Evolutionary conservation across 805 yeast genomes (phyloP).

Genomic region (Brettanomyces naardenensis): DNA sequence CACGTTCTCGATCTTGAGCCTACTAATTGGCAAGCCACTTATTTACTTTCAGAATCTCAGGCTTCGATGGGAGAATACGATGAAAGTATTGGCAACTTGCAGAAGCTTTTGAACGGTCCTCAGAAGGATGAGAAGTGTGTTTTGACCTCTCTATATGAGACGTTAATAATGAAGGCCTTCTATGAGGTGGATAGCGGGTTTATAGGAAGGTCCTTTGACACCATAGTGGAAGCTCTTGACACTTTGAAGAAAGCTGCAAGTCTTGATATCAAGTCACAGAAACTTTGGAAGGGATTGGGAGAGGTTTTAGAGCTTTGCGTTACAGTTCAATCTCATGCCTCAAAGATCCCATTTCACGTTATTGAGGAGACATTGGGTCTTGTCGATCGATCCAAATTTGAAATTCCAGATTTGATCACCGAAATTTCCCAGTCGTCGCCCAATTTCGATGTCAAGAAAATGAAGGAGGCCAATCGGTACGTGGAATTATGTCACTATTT

Average conservation of each 20-base stretch:
- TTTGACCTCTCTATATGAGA: slow-evolving; percentile 47
- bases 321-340: slow-evolving; percentile 44
- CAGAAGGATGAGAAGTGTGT: slow-evolving; percentile 35
- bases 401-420: background rate
- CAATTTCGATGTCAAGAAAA: background rate
- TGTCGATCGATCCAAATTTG: background rate
- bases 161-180: slow-evolving; percentile 46
- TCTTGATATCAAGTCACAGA: slow-evolving; percentile 32
- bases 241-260: slow-evolving; percentile 15
- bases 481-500: slow-evolving; percentile 17
- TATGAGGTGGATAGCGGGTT: slow-evolving; percentile 51
- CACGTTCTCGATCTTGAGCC: slow-evolving; percentile 52
- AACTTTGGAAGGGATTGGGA: slow-evolving; percentile 60
- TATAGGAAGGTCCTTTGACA: slow-evolving; percentile 55
- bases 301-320: slow-evolving; percentile 50
- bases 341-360: slow-evolving; percentile 37
- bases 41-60: slow-evolving; percentile 59
- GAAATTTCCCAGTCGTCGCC: background rate
- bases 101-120: slow-evolving; percentile 17
- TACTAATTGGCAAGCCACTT: slow-evolving; percentile 52
- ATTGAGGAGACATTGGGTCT: slow-evolving; percentile 24
- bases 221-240: slow-evolving; percentile 30
- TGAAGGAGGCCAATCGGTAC: background rate
- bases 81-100: slow-evolving; percentile 44
- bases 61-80: slow-evolving; percentile 60